Evolutionary conservation across 2,329 filamentous ascomycete genomes (phyloP).

Genomic region (Hirsutella minnesotensis): DNA sequence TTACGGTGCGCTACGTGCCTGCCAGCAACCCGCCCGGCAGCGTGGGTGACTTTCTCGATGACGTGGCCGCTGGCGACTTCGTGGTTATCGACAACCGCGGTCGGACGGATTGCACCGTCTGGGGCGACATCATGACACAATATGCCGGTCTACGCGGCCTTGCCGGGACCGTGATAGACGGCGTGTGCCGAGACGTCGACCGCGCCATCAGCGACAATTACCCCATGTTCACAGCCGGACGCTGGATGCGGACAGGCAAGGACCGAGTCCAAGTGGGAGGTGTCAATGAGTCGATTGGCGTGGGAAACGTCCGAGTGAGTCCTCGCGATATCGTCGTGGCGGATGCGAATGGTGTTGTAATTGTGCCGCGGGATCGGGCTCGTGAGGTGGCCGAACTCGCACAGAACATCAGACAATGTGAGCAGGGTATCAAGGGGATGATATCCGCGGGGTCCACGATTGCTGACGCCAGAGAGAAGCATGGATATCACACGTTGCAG

Average conservation of each 20-base stretch:
- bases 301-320: slow-evolving; percentile 15
- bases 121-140: slow-evolving; percentile 24
- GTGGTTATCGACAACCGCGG: slow-evolving; percentile 21
- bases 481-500: too few relatives aligned
- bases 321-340: slow-evolving; percentile 18
- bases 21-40: slow-evolving; percentile 10
- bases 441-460: too few relatives aligned
- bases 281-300: slow-evolving; percentile 15
- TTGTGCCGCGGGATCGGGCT: slow-evolving; percentile 6
- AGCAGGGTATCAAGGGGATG: too few relatives aligned
- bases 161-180: slow-evolving; percentile 20
- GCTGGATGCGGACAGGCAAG: slow-evolving; percentile 21
- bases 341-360: slow-evolving; percentile 13
- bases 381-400: too few relatives aligned
- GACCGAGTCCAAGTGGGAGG: slow-evolving; percentile 18
- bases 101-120: slow-evolving; percentile 21
- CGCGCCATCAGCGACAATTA: slow-evolving; percentile 16
- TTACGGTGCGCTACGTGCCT: slow-evolving; percentile 19
- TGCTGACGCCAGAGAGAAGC: too few relatives aligned
- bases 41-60: slow-evolving; percentile 20
- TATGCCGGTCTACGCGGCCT: slow-evolving; percentile 18
- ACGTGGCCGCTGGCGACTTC: slow-evolving; percentile 16
- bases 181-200: slow-evolving; percentile 19
- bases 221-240: slow-evolving; percentile 17
- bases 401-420: too few relatives aligned